Conservation (phyloP, 176 grass and related monocot species). For the Carex cristatella region DNA sequence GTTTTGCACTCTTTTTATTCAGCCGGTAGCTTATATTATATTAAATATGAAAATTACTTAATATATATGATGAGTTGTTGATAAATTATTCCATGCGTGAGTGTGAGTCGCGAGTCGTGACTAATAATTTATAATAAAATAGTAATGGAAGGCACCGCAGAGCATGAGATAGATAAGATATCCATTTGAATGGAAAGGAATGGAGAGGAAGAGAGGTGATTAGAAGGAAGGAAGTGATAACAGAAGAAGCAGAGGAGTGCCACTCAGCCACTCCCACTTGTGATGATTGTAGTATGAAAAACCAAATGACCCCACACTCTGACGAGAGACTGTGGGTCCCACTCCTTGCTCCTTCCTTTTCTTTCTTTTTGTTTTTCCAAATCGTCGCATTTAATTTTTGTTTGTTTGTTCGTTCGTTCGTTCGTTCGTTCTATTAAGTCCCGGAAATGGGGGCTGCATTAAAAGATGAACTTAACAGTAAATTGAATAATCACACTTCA, state of each 20-base stretch:
- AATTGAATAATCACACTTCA: conserved; percentile 16
- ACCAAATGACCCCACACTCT: conserved; percentile 18
- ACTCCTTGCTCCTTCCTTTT: neutral
- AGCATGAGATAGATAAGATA: too few relatives aligned
- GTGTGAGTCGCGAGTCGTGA: too few relatives aligned
- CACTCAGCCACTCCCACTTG: conserved; percentile 19
- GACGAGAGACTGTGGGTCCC: conserved; percentile 1
- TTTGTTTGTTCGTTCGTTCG: conserved; percentile 23
- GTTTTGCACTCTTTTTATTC: too few relatives aligned
- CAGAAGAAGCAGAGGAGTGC: conserved; percentile 38
- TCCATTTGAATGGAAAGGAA: neutral
- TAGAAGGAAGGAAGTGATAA: conserved; percentile 18
- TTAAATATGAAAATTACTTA: too few relatives aligned
- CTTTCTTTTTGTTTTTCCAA: neutral
- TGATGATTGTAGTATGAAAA: conserved; percentile 42
- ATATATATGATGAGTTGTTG: too few relatives aligned
- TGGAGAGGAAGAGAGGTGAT: neutral
- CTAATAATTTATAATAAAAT: too few relatives aligned
- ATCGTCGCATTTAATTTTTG: conserved; percentile 15
- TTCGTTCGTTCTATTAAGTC: conserved; percentile 27
- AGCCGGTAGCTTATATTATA: too few relatives aligned
- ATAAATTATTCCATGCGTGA: too few relatives aligned
- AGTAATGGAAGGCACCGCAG: too few relatives aligned
- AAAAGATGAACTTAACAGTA: conserved; percentile 29
- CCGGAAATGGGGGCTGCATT: conserved; percentile 35